Evolutionary conservation across 805 yeast species (phyloP), one percentile per base, ranked within the genome.

Genomic region (Kurtzmaniella fragi): DNA sequence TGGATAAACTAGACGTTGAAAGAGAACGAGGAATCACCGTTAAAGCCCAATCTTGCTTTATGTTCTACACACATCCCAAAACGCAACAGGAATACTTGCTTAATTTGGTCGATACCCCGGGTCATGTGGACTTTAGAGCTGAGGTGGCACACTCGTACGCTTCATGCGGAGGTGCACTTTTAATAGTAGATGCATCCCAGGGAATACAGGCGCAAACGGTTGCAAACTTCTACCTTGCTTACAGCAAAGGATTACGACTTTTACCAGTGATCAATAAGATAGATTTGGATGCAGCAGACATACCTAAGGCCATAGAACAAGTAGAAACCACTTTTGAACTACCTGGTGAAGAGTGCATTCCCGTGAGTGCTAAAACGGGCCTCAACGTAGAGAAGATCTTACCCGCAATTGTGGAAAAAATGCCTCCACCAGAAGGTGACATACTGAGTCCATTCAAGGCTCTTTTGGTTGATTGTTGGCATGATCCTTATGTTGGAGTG

Each of bases 121-220:
- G 99, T 0, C 99, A 91, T 58, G 98, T 93, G 26, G 99, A 91
- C 59, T 91, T 91, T 59, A 70, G 96, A 39, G 83, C 93, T 7
- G 99, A 91, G 53, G 99, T 91, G 1, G 80, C 95, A 3, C 65
- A 98, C 49, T 86, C 96, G 6, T 90, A 90, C 61, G 97, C 97
- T 2, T 85, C 96, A 0, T 93, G 97, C 67, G 95, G 90, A 28
- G 98, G 98, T 11, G 97, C 97, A 0, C 63, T 91, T 31, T 60
- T 91, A 31, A 61, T 91, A 16, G 95, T 91, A 2, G 99, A 93
- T 67, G 98, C 98, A 1, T 75, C 91, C 2, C 97, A 93, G 54
- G 98, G 98, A 37, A 89, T 91, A 3, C 97, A 89, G 59, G 98
- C 98, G 0, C 99, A 91, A 59, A 93, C 99, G 0, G 97, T 91